Percentiles rank a stretch among this genome's conserved stretches.
Conservation (phyloP, 768 basidiomycete genomes). For the Lentinula boryana region DNA sequence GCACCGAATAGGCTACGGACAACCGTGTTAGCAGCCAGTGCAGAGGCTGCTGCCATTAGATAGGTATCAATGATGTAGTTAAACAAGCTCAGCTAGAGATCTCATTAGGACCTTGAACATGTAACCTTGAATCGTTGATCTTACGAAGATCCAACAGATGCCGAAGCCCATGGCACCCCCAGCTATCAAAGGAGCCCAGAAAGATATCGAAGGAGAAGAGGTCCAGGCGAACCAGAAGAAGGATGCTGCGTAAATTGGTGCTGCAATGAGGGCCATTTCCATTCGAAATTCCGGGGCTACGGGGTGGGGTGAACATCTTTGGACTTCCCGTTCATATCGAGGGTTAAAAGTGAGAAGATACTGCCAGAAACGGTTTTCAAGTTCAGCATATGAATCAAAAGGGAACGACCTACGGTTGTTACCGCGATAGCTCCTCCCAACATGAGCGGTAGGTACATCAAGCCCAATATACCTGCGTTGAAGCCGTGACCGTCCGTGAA, state of each 20-base stretch:
- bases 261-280: constrained; percentile 39
- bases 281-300: constrained; percentile 60
- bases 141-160: constrained; percentile 48
- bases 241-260: constrained; percentile 43
- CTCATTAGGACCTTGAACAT: background rate
- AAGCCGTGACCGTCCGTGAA: constrained; percentile 49
- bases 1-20: constrained; percentile 49
- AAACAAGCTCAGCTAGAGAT: constrained; percentile 39
- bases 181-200: constrained; percentile 48
- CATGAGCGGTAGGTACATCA: constrained; percentile 59
- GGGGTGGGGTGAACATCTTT: constrained; percentile 38
- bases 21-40: constrained; percentile 48
- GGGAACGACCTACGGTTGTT: constrained; percentile 27
- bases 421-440: constrained; percentile 44
- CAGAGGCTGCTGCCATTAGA: constrained; percentile 47
- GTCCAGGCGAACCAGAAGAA: constrained; percentile 74
- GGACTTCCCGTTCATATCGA: constrained; percentile 37
- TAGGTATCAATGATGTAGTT: constrained; percentile 65
- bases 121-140: constrained; percentile 13
- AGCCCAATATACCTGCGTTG: constrained; percentile 45
- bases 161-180: constrained; percentile 47
- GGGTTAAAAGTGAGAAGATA: constrained; percentile 46
- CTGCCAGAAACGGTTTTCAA: constrained; percentile 14
- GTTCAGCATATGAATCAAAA: background rate
- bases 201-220: constrained; percentile 42